Base-by-base conservation (phyloP, 495 filamentous ascomycete genomes). In the Cercophora samala region DNA sequence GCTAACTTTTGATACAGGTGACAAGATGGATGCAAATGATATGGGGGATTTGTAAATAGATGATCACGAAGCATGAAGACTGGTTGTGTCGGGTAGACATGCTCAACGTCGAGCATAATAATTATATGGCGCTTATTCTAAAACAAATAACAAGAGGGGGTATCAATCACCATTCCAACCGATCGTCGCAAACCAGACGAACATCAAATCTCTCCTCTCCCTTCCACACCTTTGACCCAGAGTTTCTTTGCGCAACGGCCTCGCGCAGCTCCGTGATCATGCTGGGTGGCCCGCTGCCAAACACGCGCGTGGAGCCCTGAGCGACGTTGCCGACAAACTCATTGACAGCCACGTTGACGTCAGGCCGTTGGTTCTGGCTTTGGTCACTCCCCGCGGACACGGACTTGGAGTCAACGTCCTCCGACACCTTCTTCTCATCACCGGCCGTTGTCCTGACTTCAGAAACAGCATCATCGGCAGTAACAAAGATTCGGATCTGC, bases 251-350 rank as follows among this genome's bases (percentile, higher is more conserved):
- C 0, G 87, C 86, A 19, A 90, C 86, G 0, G 83, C 80, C 51
- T 62, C 66, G 37, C 88, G 77, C 60, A 90, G 66, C 59, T 86
- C 84, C 2, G 76, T 78, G 3, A 87, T 82, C 83, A 90, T 86
- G 1, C 76, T 80, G n/a, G 79, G 76, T 21, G 89, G 88, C 19
- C 88, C 88, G 68, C 86, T 89, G 0, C 80, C 87, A 69, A 89
- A 77, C 0, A 91, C 85, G 13, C 79, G 73, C 1, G 85, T 86
- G 6, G 82, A 78, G 0, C 86, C 86, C 2, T 75, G 69, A 0
- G 75, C 70, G 3, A 77, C 78, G 19, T 60, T 62, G 5, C 70
- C 75, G 4, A 81, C 72, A 37, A 82, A 83, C n/a, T 71, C 73
- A 6, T 62, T 61, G 11, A 84, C 75, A 17, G 78, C 60, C 4